A percentile compares a stretch with the other conserved stretches of the same genome.
Conservation (phyloP, 2,329 filamentous ascomycete species). For the Aspergillus fischeri region DNA sequence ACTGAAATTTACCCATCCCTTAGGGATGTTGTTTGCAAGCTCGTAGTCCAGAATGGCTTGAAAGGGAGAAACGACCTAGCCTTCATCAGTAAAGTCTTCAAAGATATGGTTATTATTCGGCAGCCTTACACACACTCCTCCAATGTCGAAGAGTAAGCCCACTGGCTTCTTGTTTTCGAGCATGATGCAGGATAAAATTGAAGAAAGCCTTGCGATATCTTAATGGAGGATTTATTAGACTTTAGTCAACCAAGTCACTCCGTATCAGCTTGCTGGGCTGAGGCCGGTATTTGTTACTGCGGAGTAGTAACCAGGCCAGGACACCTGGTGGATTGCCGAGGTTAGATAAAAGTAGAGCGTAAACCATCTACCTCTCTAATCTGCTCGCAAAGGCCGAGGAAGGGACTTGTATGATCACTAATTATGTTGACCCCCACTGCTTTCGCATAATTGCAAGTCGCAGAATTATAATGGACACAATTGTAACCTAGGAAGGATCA, state of each 20-base stretch:
- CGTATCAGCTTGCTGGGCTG: not conserved
- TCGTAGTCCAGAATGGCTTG: constrained; percentile 93
- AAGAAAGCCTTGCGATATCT: not conserved
- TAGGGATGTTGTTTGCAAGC: constrained; percentile 66
- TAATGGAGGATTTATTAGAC: not conserved
- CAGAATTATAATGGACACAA: not conserved
- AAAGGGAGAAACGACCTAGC: constrained; percentile 81
- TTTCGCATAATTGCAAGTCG: not conserved
- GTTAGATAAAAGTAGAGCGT: constrained; percentile 11
- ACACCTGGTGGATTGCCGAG: constrained; percentile 23
- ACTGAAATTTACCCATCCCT: constrained; percentile 87
- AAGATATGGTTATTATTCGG: not conserved
- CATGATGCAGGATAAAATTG: constrained; percentile 25
- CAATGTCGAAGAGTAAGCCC: constrained; percentile 88
- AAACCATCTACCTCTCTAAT: not conserved
- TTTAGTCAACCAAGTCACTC: not conserved
- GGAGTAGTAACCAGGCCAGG: constrained; percentile 1
- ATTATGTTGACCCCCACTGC: not conserved
- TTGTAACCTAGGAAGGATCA: not conserved
- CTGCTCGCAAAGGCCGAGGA: constrained; percentile 1
- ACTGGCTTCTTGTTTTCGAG: constrained; percentile 53
- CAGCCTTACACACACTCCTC: constrained; percentile 82
- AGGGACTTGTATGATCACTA: not conserved
- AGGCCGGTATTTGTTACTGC: constrained; percentile 4
- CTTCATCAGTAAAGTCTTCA: constrained; percentile 5